Conservation (phyloP, 257 asterid genomes). For the Salvia hispanica region DNA sequence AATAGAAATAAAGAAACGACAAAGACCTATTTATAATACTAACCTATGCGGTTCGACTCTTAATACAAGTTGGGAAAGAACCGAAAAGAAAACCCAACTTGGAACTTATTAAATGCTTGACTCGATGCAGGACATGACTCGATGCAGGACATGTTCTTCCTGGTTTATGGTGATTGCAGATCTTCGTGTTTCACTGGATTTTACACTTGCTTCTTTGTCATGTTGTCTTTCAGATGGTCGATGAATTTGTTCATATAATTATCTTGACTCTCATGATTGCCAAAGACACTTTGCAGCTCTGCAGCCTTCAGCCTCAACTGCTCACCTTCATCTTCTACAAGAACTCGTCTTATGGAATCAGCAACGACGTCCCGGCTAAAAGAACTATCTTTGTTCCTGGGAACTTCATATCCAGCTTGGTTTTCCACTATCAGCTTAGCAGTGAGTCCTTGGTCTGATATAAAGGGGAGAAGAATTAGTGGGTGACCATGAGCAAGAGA, state of each 20-base stretch:
- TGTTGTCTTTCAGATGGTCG: slow-evolving; percentile 30
- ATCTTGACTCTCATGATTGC: slow-evolving; percentile 38
- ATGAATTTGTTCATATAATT: slow-evolving; percentile 44
- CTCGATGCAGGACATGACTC: neutral
- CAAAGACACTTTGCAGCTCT: slow-evolving; percentile 34
- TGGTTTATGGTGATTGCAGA: neutral
- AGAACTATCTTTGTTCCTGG: slow-evolving; percentile 48
- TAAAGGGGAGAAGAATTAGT: slow-evolving; percentile 47
- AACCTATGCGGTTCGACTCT: no score
- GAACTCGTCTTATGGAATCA: slow-evolving; percentile 39
- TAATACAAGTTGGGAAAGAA: no score
- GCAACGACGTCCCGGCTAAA: slow-evolving; percentile 44
- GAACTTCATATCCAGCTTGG: slow-evolving; percentile 46
- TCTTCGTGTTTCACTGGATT: neutral
- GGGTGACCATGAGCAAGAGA: slow-evolving; percentile 50
- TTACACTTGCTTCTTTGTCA: slow-evolving; percentile 9
- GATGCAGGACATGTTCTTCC: neutral
- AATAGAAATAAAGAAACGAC: no score
- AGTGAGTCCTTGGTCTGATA: slow-evolving; percentile 49
- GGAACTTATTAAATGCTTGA: no score
- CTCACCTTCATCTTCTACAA: slow-evolving; percentile 38
- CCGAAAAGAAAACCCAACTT: no score
- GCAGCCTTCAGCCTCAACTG: slow-evolving; percentile 37
- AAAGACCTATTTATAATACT: no score
- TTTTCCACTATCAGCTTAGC: slow-evolving; percentile 51